These are phyloP conservation scores for Arachnopeziza araneosa DNA, from an alignment of 2,329 filamentous ascomycete genomes.

Conservation along the genomic window DNA sequence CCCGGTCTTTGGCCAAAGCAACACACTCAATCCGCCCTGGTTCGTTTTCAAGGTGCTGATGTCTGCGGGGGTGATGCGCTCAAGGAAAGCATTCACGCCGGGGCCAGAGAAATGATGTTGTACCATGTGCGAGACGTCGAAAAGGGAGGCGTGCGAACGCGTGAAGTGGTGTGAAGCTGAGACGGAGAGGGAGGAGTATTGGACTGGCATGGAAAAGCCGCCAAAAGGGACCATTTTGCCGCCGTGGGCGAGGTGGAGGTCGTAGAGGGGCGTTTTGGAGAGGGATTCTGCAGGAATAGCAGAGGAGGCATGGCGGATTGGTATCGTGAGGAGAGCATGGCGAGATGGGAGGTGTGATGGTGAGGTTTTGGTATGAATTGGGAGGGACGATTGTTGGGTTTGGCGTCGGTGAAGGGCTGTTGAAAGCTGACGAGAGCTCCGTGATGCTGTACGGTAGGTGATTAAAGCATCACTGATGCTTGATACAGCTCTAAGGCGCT, in stretches of 20 bases:
- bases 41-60: constrained; percentile 58
- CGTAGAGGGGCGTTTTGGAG: constrained; percentile 70
- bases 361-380: not conserved
- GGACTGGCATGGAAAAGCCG: constrained; percentile 86
- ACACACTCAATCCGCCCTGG: constrained; percentile 75
- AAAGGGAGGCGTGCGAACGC: constrained; percentile 78
- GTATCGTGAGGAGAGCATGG: constrained; percentile 2
- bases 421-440: constrained; percentile 20
- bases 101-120: constrained; percentile 82
- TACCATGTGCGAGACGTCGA: constrained; percentile 96
- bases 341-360: constrained; percentile 2
- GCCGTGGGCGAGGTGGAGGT: constrained; percentile 70
- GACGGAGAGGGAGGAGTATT: constrained; percentile 74
- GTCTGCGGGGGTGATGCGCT: constrained; percentile 75
- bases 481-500: constrained; percentile 24
- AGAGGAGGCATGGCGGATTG: constrained; percentile 19
- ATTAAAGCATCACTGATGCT: constrained; percentile 15
- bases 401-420: constrained; percentile 18
- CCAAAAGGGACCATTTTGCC: constrained; percentile 97
- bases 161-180: constrained; percentile 87
- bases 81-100: constrained; percentile 73
- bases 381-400: constrained; percentile 1
- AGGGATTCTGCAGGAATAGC: constrained; percentile 30
- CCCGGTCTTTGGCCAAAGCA: constrained; percentile 75
- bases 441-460: constrained; percentile 8